phyloP scores from a whole-genome alignment of 805 yeast genomes.

The Yamadazyma paraphyllophila region DNA sequence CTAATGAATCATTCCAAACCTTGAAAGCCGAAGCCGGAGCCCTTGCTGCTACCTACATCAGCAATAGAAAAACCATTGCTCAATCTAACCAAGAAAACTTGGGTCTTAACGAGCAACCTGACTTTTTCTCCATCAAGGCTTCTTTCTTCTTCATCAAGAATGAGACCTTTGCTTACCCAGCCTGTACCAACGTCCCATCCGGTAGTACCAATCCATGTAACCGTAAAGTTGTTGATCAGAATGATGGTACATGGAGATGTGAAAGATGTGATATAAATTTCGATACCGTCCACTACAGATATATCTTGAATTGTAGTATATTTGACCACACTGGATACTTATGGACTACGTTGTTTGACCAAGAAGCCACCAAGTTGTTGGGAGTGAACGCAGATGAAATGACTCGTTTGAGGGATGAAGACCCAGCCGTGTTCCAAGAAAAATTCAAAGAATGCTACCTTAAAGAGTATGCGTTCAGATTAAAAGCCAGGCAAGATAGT shows the following conservation, averaged over 20 bases:
- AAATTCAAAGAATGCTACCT: conserved; percentile 52
- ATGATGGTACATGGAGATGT: conserved; percentile 82
- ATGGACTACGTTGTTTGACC: conserved; percentile 87
- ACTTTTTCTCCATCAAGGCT: conserved; percentile 74
- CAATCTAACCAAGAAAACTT: conserved; percentile 65
- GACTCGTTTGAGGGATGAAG: conserved; percentile 39
- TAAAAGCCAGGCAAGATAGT: conserved; percentile 79
- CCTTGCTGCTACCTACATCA: conserved; percentile 37
- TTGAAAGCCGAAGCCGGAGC: conserved; percentile 53
- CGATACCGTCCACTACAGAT: conserved; percentile 73
- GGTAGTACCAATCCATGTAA: conserved; percentile 48
- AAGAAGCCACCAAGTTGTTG: conserved; percentile 68
- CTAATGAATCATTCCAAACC: conserved; percentile 56
- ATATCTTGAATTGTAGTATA: conserved; percentile 71
- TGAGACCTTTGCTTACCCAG: conserved; percentile 84
- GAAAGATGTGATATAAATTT: conserved; percentile 80
- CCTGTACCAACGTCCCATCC: conserved; percentile 61
- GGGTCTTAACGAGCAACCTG: conserved; percentile 77
- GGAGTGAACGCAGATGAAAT: conserved; percentile 67
- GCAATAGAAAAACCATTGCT: conserved; percentile 62
- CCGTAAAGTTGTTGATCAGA: conserved; percentile 75
- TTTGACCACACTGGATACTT: conserved; percentile 79
- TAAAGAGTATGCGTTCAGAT: conserved; percentile 69
- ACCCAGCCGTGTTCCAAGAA: conserved; percentile 43
- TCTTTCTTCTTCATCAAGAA: conserved; percentile 67